These are phyloP conservation scores for Shiraia bambusicola DNA, from an alignment of 2,329 filamentous ascomycete genomes.

Conservation along the genomic window DNA sequence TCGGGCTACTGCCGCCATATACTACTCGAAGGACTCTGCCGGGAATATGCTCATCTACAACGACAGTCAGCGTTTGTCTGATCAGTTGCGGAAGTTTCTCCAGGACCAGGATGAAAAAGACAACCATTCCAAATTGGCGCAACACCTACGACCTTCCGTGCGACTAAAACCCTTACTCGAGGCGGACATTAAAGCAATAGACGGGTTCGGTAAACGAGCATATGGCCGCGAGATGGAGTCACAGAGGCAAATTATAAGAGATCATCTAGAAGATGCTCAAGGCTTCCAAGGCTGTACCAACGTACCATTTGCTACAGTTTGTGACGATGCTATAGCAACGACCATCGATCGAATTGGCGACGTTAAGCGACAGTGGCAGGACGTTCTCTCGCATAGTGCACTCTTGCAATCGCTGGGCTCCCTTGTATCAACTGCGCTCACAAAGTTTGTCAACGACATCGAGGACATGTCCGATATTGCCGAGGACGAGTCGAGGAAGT, in stretches of 20 bases:
- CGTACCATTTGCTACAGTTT: slow-evolving; percentile 60
- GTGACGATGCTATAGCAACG: slow-evolving; percentile 60
- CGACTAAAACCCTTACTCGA: slow-evolving; percentile 53
- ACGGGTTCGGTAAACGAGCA: slow-evolving; percentile 61
- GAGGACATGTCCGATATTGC: slow-evolving; percentile 66
- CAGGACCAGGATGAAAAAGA: slow-evolving; percentile 46
- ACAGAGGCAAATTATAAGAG: slow-evolving; percentile 62
- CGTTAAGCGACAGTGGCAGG: slow-evolving; percentile 59
- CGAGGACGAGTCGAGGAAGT: slow-evolving; percentile 61
- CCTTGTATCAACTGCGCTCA: slow-evolving; percentile 58
- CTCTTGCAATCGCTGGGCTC: slow-evolving; percentile 64
- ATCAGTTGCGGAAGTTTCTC: slow-evolving; percentile 54
- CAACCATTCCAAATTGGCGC: slow-evolving; percentile 29
- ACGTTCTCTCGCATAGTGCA: slow-evolving; percentile 60
- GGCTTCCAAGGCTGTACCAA: slow-evolving; percentile 62
- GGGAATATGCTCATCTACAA: slow-evolving; percentile 68
- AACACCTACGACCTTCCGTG: slow-evolving; percentile 35
- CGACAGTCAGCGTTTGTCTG: slow-evolving; percentile 60
- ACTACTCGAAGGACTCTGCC: slow-evolving; percentile 63
- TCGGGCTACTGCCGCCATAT: slow-evolving; percentile 72
- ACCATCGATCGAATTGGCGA: slow-evolving; percentile 59
- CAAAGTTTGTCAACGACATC: slow-evolving; percentile 62
- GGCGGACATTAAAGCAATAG: slow-evolving; percentile 57
- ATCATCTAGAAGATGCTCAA: slow-evolving; percentile 64
- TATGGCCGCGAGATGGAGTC: slow-evolving; percentile 67